phyloP scores from a whole-genome alignment of 1,284 basidiomycete genomes.

The Ceratobasidium sp. region DNA sequence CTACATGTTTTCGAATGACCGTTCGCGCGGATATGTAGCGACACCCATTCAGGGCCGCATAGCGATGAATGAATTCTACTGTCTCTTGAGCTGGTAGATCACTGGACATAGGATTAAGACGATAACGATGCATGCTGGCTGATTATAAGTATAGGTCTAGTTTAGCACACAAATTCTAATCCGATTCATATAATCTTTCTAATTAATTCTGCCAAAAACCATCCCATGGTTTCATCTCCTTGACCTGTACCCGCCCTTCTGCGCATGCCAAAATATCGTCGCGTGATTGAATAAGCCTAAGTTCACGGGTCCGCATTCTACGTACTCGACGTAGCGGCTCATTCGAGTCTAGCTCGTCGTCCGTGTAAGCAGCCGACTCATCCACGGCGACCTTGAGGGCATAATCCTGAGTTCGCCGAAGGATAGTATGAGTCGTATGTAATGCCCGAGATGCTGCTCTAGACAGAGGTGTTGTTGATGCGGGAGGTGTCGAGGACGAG shows the following conservation, averaged over 20 bases:
- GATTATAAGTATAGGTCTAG: too few species aligned
- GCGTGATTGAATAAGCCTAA: slow-evolving; percentile 84
- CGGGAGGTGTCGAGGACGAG: slow-evolving; percentile 1
- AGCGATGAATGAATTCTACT: too few species aligned
- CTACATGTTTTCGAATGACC: too few species aligned
- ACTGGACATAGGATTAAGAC: too few species aligned
- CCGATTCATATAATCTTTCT: not conserved
- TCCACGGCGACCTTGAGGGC: slow-evolving; percentile 69
- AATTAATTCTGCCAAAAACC: slow-evolving; percentile 45
- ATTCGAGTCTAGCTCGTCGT: slow-evolving; percentile 77
- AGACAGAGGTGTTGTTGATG: slow-evolving; percentile 71
- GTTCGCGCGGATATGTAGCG: too few species aligned
- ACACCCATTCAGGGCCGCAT: too few species aligned
- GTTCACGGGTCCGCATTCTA: slow-evolving; percentile 85
- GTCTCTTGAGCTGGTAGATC: too few species aligned
- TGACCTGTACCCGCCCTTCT: slow-evolving; percentile 10
- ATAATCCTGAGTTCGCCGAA: slow-evolving; percentile 77
- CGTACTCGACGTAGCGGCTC: slow-evolving; percentile 76
- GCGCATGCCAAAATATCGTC: slow-evolving; percentile 61
- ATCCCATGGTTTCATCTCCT: slow-evolving; percentile 42
- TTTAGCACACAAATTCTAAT: too few species aligned
- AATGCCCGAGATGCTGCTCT: slow-evolving; percentile 69
- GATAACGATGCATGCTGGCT: too few species aligned
- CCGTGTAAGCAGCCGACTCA: slow-evolving; percentile 65
- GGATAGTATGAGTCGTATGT: slow-evolving; percentile 87